phyloP scores from a whole-genome alignment of 1,139 yeast genomes.

The Lodderomyces oxycetoniae region DNA sequence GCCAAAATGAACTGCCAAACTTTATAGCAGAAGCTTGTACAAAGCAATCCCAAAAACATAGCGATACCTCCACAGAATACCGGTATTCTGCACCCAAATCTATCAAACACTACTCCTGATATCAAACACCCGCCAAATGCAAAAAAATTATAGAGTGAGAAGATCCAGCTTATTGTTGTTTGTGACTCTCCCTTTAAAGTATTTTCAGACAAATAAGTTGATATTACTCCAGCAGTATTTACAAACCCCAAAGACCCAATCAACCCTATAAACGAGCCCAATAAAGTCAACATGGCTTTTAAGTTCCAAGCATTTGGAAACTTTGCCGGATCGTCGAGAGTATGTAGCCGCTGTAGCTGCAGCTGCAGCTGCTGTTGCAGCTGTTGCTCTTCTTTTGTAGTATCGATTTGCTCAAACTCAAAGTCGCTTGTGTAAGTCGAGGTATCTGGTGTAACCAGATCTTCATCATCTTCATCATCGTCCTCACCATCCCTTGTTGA shows the following conservation, averaged over 20 bases:
- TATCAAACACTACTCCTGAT: constrained; percentile 30
- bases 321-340: constrained; percentile 17
- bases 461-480: too few species aligned
- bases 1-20: constrained; percentile 25
- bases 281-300: constrained; percentile 16
- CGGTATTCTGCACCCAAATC: constrained; percentile 21
- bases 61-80: constrained; percentile 16
- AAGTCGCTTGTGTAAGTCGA: too few species aligned
- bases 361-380: too few species aligned
- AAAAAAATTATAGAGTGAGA: constrained; percentile 27
- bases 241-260: constrained; percentile 25
- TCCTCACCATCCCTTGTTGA: too few species aligned
- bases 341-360: too few species aligned
- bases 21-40: constrained; percentile 19
- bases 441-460: too few species aligned
- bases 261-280: constrained; percentile 25
- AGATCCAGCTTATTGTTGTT: constrained; percentile 31
- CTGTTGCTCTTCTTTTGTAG: too few species aligned
- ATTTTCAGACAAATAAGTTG: constrained; percentile 20
- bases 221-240: constrained; percentile 28
- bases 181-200: constrained; percentile 17
- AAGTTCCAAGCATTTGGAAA: constrained; percentile 26
- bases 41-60: constrained; percentile 22
- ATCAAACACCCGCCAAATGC: constrained; percentile 24
- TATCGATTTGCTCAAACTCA: too few species aligned